Conservation (phyloP, 768 basidiomycete genomes). For the Holtermannia corniformis region DNA sequence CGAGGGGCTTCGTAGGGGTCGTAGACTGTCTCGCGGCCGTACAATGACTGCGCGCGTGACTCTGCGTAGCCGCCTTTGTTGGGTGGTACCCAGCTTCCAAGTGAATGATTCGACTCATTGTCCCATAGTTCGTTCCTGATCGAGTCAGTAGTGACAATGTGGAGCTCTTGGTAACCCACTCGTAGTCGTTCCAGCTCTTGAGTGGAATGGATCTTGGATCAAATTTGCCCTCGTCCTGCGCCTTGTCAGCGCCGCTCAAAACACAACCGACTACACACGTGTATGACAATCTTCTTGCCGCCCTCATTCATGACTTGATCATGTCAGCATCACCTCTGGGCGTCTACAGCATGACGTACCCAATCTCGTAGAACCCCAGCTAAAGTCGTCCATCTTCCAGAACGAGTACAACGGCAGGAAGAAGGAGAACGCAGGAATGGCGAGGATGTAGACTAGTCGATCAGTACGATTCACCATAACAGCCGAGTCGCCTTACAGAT, state of each 20-base stretch:
- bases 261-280: constrained; percentile 51
- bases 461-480: constrained; percentile 52
- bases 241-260: constrained; percentile 3
- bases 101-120: constrained; percentile 90
- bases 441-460: constrained; percentile 85
- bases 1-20: constrained; percentile 45
- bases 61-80: constrained; percentile 57
- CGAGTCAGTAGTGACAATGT: constrained; percentile 2
- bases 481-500: constrained; percentile 15
- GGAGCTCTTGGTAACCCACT: constrained; percentile 42
- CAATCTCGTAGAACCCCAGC: constrained; percentile 44
- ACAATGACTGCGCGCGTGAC: constrained; percentile 67
- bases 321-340: not conserved
- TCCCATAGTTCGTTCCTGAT: constrained; percentile 92
- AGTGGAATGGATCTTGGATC: constrained; percentile 86
- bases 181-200: constrained; percentile 95
- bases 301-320: constrained; percentile 83
- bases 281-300: constrained; percentile 90
- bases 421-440: constrained; percentile 88
- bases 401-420: constrained; percentile 88
- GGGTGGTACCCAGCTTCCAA: constrained; percentile 84
- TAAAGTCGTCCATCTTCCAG: constrained; percentile 98
- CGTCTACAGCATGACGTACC: constrained; percentile 4
- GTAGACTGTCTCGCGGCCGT: constrained; percentile 80
- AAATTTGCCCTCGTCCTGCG: constrained; percentile 92